phyloP scores from a whole-genome alignment of 2,329 filamentous ascomycete genomes.

The Nigrograna mackinnonii region DNA sequence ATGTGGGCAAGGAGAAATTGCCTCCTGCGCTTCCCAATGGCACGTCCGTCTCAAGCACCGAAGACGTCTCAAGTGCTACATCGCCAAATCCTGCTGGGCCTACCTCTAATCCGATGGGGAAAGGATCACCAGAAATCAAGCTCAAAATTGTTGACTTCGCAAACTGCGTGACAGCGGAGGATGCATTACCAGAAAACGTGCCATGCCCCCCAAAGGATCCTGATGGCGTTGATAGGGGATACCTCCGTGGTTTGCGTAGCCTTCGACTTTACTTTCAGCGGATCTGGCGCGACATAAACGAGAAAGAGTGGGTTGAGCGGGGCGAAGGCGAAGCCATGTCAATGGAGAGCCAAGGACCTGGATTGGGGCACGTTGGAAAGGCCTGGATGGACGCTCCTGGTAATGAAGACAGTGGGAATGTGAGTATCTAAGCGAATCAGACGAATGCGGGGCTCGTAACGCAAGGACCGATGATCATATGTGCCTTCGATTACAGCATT shows the following conservation, averaged over 20 bases:
- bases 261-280: constrained; percentile 82
- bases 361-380: constrained; percentile 30
- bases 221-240: constrained; percentile 81
- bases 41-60: constrained; percentile 15
- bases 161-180: constrained; percentile 91
- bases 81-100: constrained; percentile 29
- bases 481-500: background rate
- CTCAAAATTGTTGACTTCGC: constrained; percentile 99
- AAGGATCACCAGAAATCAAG: constrained; percentile 64
- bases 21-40: constrained; percentile 12
- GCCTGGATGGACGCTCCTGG: constrained; percentile 40
- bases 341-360: constrained; percentile 33
- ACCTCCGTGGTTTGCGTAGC: constrained; percentile 80
- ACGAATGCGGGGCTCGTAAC: background rate
- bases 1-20: constrained; percentile 50
- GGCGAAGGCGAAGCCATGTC: constrained; percentile 46
- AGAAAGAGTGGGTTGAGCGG: constrained; percentile 46
- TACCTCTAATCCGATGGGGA: constrained; percentile 16
- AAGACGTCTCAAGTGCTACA: constrained; percentile 18
- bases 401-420: constrained; percentile 39
- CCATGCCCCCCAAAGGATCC: constrained; percentile 82
- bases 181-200: constrained; percentile 60
- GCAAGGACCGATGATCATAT: background rate
- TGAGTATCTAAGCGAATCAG: constrained; percentile 32
- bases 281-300: constrained; percentile 77